Evolutionary conservation across 306 rosid genomes (phyloP), one percentile per base, ranked within the genome.

Genomic region (Malus orientalis): DNA sequence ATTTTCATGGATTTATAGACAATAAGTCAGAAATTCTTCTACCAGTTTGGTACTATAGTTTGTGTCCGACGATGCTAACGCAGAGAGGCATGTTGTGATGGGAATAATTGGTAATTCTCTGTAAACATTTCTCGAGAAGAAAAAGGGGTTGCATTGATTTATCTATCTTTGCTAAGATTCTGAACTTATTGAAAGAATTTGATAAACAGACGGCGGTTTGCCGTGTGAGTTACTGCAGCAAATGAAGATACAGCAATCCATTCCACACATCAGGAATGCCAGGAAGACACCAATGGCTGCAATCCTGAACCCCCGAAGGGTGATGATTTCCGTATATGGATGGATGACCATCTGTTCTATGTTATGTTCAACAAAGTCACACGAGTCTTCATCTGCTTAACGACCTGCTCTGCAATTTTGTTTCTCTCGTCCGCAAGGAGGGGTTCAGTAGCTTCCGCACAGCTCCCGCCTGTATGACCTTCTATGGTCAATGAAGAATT

Each of bases 261-360:
- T 95, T 95, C 99, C 99, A 89, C 57, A 86, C 61, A 82, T 92
- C 99, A 20, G 97, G 97, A 76, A 95, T 93, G 36, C 98, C 97
- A 29, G 98, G 98, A 82, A 92, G 93, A 73, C 98, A 95, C 98
- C 98, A 95, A 84, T 90, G 98, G 80, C 98, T 95, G 78, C 98
- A 95, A 78, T 95, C 99, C 86, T 92, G 93, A 84, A 83, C 54
- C 12, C 66, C 71, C 11, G 84, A 80, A 12, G 87, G 67, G 47
- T 51, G 64, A 9, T 71, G 60, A 58, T 86, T 86, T 3, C 97
- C 99, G 59, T 87, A 88, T 11, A 82, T 53, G 15, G 97, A 92
- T 66, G 97, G 99, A 74, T 92, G 99, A 15, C 90, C 97, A 78
- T 95, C 97, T 67, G 89, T 81, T 58, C 98, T 84, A 73, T 84